A percentile compares a stretch with the other conserved stretches of the same genome.
phyloP scores from a whole-genome alignment of 495 filamentous ascomycete species.

The Stereocaulon alpinum region DNA sequence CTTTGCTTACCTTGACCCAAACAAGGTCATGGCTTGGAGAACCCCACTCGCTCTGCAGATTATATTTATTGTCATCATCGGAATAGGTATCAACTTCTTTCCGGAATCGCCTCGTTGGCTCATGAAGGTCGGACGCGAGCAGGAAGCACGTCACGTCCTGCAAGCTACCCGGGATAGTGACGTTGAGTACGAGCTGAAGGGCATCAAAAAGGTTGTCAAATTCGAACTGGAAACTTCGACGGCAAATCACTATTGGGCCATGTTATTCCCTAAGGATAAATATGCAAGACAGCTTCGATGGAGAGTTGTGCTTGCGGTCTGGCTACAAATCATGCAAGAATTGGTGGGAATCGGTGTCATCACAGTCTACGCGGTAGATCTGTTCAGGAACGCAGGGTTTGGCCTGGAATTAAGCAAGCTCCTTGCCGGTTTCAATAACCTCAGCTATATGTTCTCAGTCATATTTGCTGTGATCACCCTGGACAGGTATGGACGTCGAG shows the following conservation, averaged over 20 bases:
- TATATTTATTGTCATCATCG: conserved; percentile 42
- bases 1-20: conserved; percentile 37
- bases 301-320: conserved; percentile 45
- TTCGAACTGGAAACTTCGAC: conserved; percentile 24
- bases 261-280: conserved; percentile 29
- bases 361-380: conserved; percentile 33
- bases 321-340: conserved; percentile 44
- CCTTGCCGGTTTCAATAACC: conserved; percentile 43
- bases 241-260: conserved; percentile 21
- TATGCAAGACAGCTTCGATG: conserved; percentile 39
- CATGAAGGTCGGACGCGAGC: conserved; percentile 40
- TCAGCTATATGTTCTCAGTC: conserved; percentile 44
- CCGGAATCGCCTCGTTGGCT: conserved; percentile 54
- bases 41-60: conserved; percentile 38
- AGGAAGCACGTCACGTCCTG: conserved; percentile 43
- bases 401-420: conserved; percentile 39
- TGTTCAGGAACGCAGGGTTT: conserved; percentile 36
- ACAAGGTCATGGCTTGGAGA: conserved; percentile 34
- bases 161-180: conserved; percentile 24
- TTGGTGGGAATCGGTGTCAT: conserved; percentile 34
- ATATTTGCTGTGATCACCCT: conserved; percentile 41
- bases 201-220: conserved; percentile 26
- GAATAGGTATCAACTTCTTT: conserved; percentile 45
- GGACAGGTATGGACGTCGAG: conserved; percentile 21
- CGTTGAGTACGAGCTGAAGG: conserved; percentile 26